These are phyloP conservation scores for Pholiota conissans DNA, from an alignment of 768 basidiomycete genomes.

Conservation along the genomic window DNA sequence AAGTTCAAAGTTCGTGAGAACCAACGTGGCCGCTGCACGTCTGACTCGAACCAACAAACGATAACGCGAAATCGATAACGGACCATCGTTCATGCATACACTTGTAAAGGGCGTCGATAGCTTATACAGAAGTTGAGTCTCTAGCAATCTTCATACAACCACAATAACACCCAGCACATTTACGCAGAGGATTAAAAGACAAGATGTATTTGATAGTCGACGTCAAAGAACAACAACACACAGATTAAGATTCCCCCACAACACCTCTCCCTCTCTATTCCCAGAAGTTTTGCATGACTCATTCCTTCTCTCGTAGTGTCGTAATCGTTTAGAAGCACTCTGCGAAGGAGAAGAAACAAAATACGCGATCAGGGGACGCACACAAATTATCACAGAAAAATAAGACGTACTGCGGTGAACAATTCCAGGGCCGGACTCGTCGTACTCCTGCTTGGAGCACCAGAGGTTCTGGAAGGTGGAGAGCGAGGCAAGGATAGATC, in stretches of 20 bases:
- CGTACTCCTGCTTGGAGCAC: slow-evolving; percentile 93
- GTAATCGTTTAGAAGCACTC: slow-evolving; percentile 37
- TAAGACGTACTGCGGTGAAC: slow-evolving; percentile 65
- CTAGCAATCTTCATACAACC: neutral
- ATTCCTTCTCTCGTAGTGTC: slow-evolving; percentile 10
- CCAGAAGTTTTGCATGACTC: neutral
- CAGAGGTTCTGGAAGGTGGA: slow-evolving; percentile 97
- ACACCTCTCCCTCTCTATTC: neutral
- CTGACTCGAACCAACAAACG: no score
- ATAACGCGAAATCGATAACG: no score
- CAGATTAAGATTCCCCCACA: slow-evolving; percentile 9
- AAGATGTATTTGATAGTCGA: slow-evolving; percentile 11
- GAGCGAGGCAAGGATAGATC: slow-evolving; percentile 83
- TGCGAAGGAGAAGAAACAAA: slow-evolving; percentile 13
- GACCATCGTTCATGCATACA: no score
- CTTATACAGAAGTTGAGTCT: neutral
- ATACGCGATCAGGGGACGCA: slow-evolving; percentile 3
- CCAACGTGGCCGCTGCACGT: no score
- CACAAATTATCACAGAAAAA: neutral
- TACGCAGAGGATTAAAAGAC: slow-evolving; percentile 4
- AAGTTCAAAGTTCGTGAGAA: no score
- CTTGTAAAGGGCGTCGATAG: no score
- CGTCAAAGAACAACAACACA: slow-evolving; percentile 6
- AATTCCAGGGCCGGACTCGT: slow-evolving; percentile 79
- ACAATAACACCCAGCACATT: neutral